These are phyloP conservation scores for Lyophyllum semitale DNA, from an alignment of 768 basidiomycete species.

Conservation along the genomic window DNA sequence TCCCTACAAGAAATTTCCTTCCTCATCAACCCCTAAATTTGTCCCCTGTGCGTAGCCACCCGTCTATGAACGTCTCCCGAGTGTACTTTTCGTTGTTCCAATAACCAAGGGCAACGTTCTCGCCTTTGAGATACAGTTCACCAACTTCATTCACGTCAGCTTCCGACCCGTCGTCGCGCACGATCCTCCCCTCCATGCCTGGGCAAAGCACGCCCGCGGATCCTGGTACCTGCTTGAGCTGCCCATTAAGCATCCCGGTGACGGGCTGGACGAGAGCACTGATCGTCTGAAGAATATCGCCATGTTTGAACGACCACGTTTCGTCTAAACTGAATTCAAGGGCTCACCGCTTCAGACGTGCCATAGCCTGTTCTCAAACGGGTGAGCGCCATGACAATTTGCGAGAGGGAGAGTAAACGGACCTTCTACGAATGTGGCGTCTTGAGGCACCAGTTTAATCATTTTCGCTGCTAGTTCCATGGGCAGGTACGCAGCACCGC, in stretches of 20 bases:
- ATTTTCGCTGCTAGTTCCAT: conserved; percentile 49
- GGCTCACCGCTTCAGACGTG: conserved; percentile 65
- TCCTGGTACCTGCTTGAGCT: conserved; percentile 37
- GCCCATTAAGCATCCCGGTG: conserved; percentile 47
- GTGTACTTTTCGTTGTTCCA: conserved; percentile 72
- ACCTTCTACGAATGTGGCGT: conserved; percentile 49
- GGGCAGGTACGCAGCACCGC: conserved; percentile 72
- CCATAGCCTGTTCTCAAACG: conserved; percentile 55
- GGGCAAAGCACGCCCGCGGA: conserved; percentile 63
- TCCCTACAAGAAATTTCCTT: conserved; percentile 67
- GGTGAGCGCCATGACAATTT: background rate
- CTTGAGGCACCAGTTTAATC: conserved; percentile 32
- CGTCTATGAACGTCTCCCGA: conserved; percentile 63
- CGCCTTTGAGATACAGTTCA: conserved; percentile 58
- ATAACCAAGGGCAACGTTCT: conserved; percentile 66
- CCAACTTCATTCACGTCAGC: conserved; percentile 59
- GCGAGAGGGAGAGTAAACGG: conserved; percentile 2
- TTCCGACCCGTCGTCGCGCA: conserved; percentile 55
- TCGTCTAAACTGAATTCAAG: background rate
- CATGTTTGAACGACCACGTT: background rate
- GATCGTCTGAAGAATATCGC: conserved; percentile 48
- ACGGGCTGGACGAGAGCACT: conserved; percentile 44
- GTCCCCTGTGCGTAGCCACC: conserved; percentile 81
- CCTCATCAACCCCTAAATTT: conserved; percentile 59
- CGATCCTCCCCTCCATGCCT: conserved; percentile 53